Conservation (phyloP, 257 asterid species). For the Buddleja alternifolia region DNA sequence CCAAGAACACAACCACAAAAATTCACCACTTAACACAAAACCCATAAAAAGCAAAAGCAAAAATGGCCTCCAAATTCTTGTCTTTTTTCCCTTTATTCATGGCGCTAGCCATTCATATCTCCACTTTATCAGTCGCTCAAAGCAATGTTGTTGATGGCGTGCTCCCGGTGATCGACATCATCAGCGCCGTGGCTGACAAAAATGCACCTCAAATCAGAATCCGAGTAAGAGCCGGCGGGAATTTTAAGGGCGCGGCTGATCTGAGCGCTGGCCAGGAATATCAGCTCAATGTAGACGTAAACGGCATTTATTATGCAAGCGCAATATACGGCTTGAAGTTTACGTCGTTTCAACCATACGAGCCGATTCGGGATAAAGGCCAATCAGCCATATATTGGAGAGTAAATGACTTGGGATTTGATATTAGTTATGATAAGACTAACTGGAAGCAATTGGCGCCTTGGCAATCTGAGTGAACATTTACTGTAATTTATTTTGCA, state of each 20-base stretch:
- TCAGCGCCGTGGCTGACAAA: background rate
- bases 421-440: conserved; percentile 8
- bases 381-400: conserved; percentile 27
- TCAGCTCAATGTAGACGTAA: background rate
- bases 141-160: background rate
- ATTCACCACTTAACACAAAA: background rate
- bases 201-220: background rate
- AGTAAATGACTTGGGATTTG: conserved; percentile 23
- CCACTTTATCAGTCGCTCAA: background rate
- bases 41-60: background rate
- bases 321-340: conserved; percentile 7
- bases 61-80: conserved; percentile 23
- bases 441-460: background rate
- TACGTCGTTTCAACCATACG: conserved; percentile 22
- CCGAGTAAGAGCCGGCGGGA: background rate
- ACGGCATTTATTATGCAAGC: background rate
- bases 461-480: conserved; percentile 26
- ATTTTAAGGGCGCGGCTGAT: background rate
- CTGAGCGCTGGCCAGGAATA: conserved; percentile 6
- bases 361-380: conserved; percentile 21
- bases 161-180: background rate
- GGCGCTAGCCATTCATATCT: conserved; percentile 8
- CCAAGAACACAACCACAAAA: background rate
- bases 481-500: background rate
- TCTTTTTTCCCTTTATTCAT: background rate